Conservation (phyloP, 2,329 filamentous ascomycete species). For the Stemphylium beticola region DNA sequence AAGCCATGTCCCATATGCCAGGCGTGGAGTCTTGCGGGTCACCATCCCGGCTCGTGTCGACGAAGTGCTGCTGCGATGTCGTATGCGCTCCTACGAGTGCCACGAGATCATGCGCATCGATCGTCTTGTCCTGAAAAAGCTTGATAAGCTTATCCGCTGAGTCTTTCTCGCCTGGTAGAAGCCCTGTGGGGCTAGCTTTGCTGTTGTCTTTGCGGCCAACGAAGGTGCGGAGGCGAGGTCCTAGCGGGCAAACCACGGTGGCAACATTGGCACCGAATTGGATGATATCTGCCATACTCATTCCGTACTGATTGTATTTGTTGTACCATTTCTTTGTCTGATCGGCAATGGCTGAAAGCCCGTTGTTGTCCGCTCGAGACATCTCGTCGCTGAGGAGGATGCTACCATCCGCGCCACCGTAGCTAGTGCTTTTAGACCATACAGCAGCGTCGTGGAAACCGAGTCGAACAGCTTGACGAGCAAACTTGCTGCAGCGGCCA, state of each 20-base stretch:
- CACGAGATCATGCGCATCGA: slow-evolving; percentile 46
- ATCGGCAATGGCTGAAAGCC: slow-evolving; percentile 33
- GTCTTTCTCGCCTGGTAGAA: slow-evolving; percentile 43
- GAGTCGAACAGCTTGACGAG: slow-evolving; percentile 40
- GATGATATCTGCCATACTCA: slow-evolving; percentile 49
- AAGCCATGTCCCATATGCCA: slow-evolving; percentile 47
- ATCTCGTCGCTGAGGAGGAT: slow-evolving; percentile 43
- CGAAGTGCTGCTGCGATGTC: slow-evolving; percentile 47
- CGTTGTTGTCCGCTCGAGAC: slow-evolving; percentile 37
- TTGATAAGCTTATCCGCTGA: slow-evolving; percentile 44
- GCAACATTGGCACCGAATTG: slow-evolving; percentile 49
- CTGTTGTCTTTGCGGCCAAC: slow-evolving; percentile 49
- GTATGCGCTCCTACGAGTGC: slow-evolving; percentile 49
- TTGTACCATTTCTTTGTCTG: slow-evolving; percentile 41
- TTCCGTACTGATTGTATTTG: slow-evolving; percentile 43
- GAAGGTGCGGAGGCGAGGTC: slow-evolving; percentile 47
- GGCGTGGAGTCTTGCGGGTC: slow-evolving; percentile 48
- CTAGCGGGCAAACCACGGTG: slow-evolving; percentile 48
- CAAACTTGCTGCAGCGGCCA: slow-evolving; percentile 42
- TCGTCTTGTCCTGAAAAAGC: slow-evolving; percentile 49
- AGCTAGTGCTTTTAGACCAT: slow-evolving; percentile 36
- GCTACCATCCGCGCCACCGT: slow-evolving; percentile 43
- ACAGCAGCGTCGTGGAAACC: slow-evolving; percentile 45
- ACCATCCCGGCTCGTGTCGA: slow-evolving; percentile 38
- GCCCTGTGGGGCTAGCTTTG: slow-evolving; percentile 40